A percentile compares a stretch with the other conserved stretches of the same genome.
These are phyloP conservation scores for Ceraceosorus guamensis DNA, from an alignment of 1,284 basidiomycete genomes.

Conservation along the genomic window DNA sequence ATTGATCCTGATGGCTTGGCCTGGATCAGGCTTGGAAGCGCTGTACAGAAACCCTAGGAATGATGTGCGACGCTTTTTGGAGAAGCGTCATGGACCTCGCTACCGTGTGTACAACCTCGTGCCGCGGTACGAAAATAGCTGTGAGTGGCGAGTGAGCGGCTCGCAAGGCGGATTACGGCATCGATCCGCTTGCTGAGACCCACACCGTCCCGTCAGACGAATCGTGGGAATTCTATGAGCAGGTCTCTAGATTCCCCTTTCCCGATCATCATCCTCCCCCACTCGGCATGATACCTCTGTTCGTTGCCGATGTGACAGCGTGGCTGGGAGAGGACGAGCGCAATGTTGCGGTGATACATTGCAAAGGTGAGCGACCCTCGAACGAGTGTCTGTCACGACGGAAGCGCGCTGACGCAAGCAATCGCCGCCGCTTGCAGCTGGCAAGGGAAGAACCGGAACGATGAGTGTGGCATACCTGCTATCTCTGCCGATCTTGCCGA, in stretches of 20 bases:
- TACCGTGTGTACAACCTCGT: slow-evolving; percentile 77
- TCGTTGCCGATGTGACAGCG: slow-evolving; percentile 67
- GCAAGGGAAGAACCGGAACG: slow-evolving; percentile 37
- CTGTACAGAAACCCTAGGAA: slow-evolving; percentile 72
- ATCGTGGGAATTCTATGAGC: slow-evolving; percentile 50
- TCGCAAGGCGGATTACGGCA: too few species aligned
- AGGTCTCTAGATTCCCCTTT: slow-evolving; percentile 77
- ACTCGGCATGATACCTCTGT: slow-evolving; percentile 67
- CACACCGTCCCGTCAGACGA: slow-evolving; percentile 26
- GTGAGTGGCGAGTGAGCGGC: too few species aligned
- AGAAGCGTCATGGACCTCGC: slow-evolving; percentile 64
- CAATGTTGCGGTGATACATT: slow-evolving; percentile 74
- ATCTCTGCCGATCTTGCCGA: slow-evolving; percentile 27
- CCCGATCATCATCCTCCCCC: slow-evolving; percentile 71
- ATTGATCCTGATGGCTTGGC: slow-evolving; percentile 77
- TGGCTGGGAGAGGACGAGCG: slow-evolving; percentile 67
- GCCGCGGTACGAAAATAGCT: slow-evolving; percentile 6
- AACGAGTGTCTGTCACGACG: too few species aligned
- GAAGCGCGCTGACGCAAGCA: not conserved
- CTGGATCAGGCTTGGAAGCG: slow-evolving; percentile 69
- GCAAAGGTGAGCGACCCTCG: slow-evolving; percentile 60
- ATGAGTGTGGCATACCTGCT: slow-evolving; percentile 37
- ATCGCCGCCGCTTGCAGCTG: slow-evolving; percentile 12
- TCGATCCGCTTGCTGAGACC: not conserved
- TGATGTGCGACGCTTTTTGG: slow-evolving; percentile 70